A percentile compares a stretch with the other conserved stretches of the same genome.
These are phyloP conservation scores for Tetrapisispora phaffii DNA, from an alignment of 805 yeast genomes.

Conservation along the genomic window DNA sequence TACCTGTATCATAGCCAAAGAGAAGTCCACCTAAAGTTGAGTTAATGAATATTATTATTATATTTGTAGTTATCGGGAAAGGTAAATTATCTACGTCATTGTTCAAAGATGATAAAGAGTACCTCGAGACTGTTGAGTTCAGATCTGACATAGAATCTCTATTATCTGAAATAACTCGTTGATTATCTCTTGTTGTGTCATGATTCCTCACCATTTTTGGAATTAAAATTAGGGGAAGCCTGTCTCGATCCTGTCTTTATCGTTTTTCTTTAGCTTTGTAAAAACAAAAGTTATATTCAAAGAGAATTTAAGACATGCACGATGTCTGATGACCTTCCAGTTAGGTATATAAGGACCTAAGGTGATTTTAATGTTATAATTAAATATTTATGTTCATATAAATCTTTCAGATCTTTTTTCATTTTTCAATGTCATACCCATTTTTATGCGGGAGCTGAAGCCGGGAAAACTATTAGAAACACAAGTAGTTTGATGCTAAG, in stretches of 20 bases:
- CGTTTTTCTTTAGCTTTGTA: too few species aligned
- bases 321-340: too few species aligned
- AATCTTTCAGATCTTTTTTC: background rate
- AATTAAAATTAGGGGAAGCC: background rate
- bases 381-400: too few species aligned
- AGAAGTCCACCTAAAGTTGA: slow-evolving; percentile 52
- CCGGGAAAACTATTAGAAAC: background rate
- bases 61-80: slow-evolving; percentile 15
- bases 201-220: background rate
- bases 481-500: too few species aligned
- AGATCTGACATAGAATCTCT: slow-evolving; percentile 1
- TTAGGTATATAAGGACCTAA: too few species aligned
- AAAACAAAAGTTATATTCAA: too few species aligned
- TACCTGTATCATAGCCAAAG: slow-evolving; percentile 59
- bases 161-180: background rate
- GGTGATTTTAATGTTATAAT: too few species aligned
- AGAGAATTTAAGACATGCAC: too few species aligned
- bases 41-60: slow-evolving; percentile 13
- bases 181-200: background rate
- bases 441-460: background rate
- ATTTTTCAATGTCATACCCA: background rate
- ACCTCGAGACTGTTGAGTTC: slow-evolving; percentile 1
- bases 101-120: slow-evolving; percentile 13
- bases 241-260: too few species aligned
- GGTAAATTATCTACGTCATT: slow-evolving; percentile 25